phyloP scores from a whole-genome alignment of 768 basidiomycete genomes.

The Astraeus odoratus region DNA sequence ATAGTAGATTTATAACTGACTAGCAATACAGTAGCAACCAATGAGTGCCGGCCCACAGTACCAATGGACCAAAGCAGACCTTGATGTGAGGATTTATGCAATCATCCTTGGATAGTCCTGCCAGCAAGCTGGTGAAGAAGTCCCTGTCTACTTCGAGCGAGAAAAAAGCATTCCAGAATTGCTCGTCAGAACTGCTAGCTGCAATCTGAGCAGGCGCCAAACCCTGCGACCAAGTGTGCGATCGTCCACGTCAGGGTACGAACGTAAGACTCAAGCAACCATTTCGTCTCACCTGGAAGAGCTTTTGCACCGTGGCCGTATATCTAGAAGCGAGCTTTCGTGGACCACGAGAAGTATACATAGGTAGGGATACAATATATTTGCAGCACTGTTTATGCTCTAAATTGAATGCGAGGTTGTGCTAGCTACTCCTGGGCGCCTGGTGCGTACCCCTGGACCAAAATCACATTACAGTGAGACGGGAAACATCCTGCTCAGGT shows the following conservation, averaged over 20 bases:
- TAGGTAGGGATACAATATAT: constrained; percentile 3
- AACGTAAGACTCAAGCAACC: not conserved
- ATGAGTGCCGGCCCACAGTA: not conserved
- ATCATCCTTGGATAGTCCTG: constrained; percentile 38
- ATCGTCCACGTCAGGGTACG: not conserved
- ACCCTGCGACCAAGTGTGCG: constrained; percentile 28
- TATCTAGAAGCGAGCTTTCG: constrained; percentile 39
- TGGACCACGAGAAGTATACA: constrained; percentile 11
- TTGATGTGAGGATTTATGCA: constrained; percentile 45
- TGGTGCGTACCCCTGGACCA: not conserved
- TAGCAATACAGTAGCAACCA: constrained; percentile 32
- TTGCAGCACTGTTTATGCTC: not conserved
- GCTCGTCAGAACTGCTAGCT: constrained; percentile 35
- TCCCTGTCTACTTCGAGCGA: constrained; percentile 44
- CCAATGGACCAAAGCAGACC: constrained; percentile 28
- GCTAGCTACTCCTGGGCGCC: not conserved
- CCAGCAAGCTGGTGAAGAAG: constrained; percentile 37
- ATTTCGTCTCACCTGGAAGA: constrained; percentile 34
- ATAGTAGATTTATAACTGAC: constrained; percentile 42
- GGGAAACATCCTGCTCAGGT: too few species aligned
- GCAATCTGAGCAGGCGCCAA: constrained; percentile 36
- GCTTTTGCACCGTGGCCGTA: constrained; percentile 38
- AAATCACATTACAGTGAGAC: not conserved
- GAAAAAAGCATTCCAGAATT: constrained; percentile 50
- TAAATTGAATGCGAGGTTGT: not conserved